Evolutionary conservation across 257 asterid species (phyloP), one percentile per base, ranked within the genome.

Genomic region (Nicotiana paniculata): DNA sequence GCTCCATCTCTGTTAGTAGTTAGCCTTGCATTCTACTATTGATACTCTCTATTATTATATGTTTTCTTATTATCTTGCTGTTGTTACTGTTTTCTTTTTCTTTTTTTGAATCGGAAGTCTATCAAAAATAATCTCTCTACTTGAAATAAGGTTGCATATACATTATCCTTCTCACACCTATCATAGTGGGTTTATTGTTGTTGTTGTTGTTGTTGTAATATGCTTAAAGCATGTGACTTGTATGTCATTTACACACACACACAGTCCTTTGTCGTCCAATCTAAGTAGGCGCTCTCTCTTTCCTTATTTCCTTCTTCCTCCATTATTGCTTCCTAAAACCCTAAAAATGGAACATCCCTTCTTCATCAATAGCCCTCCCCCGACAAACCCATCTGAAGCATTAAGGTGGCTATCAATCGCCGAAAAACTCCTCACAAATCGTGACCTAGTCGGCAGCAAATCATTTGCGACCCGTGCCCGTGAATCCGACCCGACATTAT

Each of bases 381-480:
- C 21, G 0, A 88, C 77, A 0, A 88, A 91, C 1, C 88, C 92
- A 21, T 90, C 94, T 54, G 97, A 96, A 91, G 97, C 99, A 3
- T 80, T 91, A 15, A 90, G 93, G 79, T 92, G 97, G 93, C 89
- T 96, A 21, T 87, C 97, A 7, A 91, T 93, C 80, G 90, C 98
- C 39, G 99, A 96, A 91, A 94, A 94, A 87, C 94, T 93, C 51
- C 89, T 96, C 30, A 85, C 93, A 6, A 86, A 91, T 16, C 97
- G 98, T 33, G 97, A 96, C 89, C 85, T 93, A 2, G 77, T 91
- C 53, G 97, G 97, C 0, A 89, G 97, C 91, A 96, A 94, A 83
- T 89, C 98, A 3, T 92, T 94, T 83, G 99, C 97, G 13, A 88
- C 89, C 80, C 97, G 98, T 3, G 99, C 98, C 33, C 93, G 96